Evolutionary conservation across 208 protist genomes (phyloP).

Genomic region (Trypanosoma caninum): DNA sequence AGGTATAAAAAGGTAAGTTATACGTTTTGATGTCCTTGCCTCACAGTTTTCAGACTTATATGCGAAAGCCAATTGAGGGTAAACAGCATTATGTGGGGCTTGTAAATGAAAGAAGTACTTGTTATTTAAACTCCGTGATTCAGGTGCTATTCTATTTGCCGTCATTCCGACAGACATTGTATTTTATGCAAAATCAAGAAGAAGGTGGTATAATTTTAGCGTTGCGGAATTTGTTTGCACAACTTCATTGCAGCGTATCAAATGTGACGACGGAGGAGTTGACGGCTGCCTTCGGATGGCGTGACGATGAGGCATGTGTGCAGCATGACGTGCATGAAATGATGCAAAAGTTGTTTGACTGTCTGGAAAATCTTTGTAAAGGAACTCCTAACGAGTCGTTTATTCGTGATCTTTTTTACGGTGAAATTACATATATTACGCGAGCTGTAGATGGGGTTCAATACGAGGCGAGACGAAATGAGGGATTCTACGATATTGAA

Average conservation of each 20-base stretch:
- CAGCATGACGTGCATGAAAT: constrained; percentile 93
- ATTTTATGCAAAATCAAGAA: constrained; percentile 26
- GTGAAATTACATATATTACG: constrained; percentile 67
- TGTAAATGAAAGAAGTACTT: constrained; percentile 87
- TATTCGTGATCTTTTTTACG: constrained; percentile 76
- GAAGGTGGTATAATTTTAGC: constrained; percentile 38
- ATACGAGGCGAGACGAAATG: constrained; percentile 63
- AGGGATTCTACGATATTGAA: constrained; percentile 88
- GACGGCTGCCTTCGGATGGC: constrained; percentile 89
- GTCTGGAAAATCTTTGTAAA: constrained; percentile 71
- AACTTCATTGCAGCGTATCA: constrained; percentile 43
- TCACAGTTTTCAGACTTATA: background rate
- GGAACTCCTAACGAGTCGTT: constrained; percentile 62
- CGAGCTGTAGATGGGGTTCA: constrained; percentile 58
- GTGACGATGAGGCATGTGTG: constrained; percentile 39
- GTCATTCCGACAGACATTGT: constrained; percentile 61
- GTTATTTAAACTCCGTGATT: constrained; percentile 90
- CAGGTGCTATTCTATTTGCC: constrained; percentile 83
- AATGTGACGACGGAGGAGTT: constrained; percentile 74
- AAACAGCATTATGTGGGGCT: constrained; percentile 57
- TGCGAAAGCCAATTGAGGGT: background rate
- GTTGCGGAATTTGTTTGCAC: constrained; percentile 70
- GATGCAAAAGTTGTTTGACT: constrained; percentile 83
- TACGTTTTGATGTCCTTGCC: background rate
- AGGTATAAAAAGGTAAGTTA: background rate